Percentiles rank a stretch among this genome's conserved stretches.
Conservation (phyloP, 192 early-diverging fungal genomes). For the Gryganskiella cystojenkinii region DNA sequence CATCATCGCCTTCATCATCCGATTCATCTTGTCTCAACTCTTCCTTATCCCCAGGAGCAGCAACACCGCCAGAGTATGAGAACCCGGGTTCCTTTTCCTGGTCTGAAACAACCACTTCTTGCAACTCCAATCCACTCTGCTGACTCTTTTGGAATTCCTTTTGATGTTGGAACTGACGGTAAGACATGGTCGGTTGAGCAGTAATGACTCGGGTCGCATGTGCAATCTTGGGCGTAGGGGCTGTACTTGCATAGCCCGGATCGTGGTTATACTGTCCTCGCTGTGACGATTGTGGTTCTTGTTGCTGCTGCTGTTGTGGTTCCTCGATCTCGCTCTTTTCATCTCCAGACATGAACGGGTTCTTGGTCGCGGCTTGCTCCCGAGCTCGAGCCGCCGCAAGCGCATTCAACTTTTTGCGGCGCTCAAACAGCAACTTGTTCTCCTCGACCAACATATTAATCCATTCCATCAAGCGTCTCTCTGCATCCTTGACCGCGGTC, state of each 20-base stretch:
- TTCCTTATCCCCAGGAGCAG: slow-evolving; percentile 39
- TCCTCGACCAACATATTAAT: slow-evolving; percentile 48
- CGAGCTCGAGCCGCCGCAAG: background rate
- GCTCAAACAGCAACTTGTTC: slow-evolving; percentile 46
- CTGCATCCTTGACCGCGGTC: slow-evolving; percentile 50
- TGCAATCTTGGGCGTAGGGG: slow-evolving; percentile 16
- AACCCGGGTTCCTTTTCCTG: slow-evolving; percentile 14
- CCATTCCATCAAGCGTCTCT: slow-evolving; percentile 48
- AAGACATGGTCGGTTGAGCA: slow-evolving; percentile 20
- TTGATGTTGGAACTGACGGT: background rate
- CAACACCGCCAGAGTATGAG: background rate
- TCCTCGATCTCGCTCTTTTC: no score
- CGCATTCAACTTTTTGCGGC: slow-evolving; percentile 29
- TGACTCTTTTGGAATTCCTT: background rate
- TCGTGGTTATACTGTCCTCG: background rate
- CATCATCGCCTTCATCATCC: slow-evolving; percentile 46
- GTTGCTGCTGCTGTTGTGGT: no score
- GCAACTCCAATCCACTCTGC: slow-evolving; percentile 10
- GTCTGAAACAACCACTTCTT: slow-evolving; percentile 34
- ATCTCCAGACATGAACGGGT: background rate
- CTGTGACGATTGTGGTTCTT: background rate
- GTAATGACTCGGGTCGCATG: slow-evolving; percentile 38
- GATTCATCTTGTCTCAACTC: slow-evolving; percentile 41
- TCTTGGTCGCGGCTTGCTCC: background rate
- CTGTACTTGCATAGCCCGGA: slow-evolving; percentile 3